Percentiles rank a stretch among this genome's conserved stretches.
These are phyloP conservation scores for Neoscytalidium dimidiatum DNA, from an alignment of 2,329 filamentous ascomycete genomes.

Conservation along the genomic window DNA sequence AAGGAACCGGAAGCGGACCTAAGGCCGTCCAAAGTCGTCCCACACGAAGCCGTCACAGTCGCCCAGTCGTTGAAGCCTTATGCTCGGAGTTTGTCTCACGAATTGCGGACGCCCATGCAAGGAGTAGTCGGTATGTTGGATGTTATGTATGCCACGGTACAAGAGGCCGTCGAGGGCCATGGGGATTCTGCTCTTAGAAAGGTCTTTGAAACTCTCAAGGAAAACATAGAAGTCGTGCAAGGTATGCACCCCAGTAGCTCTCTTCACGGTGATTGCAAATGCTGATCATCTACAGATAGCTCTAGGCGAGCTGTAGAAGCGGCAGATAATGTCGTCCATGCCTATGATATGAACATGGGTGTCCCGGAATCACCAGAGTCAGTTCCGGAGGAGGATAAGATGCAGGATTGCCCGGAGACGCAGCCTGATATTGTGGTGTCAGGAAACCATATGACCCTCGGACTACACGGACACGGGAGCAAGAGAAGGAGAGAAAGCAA, in stretches of 20 bases:
- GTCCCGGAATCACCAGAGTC: slow-evolving; percentile 64
- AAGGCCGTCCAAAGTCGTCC: slow-evolving; percentile 47
- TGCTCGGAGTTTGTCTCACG: slow-evolving; percentile 71
- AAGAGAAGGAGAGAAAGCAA: slow-evolving; percentile 47
- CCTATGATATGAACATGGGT: slow-evolving; percentile 74
- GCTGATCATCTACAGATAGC: slow-evolving; percentile 54
- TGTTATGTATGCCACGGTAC: slow-evolving; percentile 72
- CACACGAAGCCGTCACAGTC: slow-evolving; percentile 58
- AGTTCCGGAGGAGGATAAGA: slow-evolving; percentile 36
- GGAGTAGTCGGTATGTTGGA: slow-evolving; percentile 76
- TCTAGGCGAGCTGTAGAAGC: slow-evolving; percentile 71
- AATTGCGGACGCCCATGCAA: slow-evolving; percentile 73
- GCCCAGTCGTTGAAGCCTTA: slow-evolving; percentile 70
- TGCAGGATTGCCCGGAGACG: slow-evolving; percentile 30
- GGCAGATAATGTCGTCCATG: slow-evolving; percentile 74
- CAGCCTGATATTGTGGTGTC: slow-evolving; percentile 47
- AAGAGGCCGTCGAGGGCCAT: slow-evolving; percentile 63
- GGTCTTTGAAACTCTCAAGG: slow-evolving; percentile 64
- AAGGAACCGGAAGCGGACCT: slow-evolving; percentile 23
- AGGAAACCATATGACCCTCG: slow-evolving; percentile 43
- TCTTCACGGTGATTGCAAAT: background rate
- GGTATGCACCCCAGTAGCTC: slow-evolving; percentile 42
- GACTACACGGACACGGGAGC: slow-evolving; percentile 38
- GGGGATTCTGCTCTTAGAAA: slow-evolving; percentile 52
- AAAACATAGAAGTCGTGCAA: slow-evolving; percentile 72